Evolutionary conservation across 1,139 yeast species (phyloP).

Genomic region (Geotrichum fermentans): DNA sequence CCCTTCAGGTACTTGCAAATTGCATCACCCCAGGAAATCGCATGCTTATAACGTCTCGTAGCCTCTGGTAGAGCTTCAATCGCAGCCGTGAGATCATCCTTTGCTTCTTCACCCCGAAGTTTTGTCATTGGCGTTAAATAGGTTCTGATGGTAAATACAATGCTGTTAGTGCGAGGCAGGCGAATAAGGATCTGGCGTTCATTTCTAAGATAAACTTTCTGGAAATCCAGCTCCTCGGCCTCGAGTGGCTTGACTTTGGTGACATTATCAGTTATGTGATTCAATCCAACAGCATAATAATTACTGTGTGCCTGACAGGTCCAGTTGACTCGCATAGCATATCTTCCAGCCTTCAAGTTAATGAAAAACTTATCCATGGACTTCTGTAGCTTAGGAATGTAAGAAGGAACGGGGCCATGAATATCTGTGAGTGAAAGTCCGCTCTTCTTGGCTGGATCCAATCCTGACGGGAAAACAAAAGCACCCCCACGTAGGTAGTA

Average conservation of each 20-base stretch:
- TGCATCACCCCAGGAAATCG: constrained; percentile 63
- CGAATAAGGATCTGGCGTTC: constrained; percentile 61
- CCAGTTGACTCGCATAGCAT: constrained; percentile 58
- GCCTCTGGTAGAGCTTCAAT: constrained; percentile 56
- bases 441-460: constrained; percentile 56
- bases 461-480: constrained; percentile 71
- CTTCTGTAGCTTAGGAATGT: constrained; percentile 48
- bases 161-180: constrained; percentile 51
- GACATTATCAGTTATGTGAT: constrained; percentile 34
- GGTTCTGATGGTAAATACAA: constrained; percentile 61
- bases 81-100: constrained; percentile 44
- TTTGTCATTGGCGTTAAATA: constrained; percentile 56
- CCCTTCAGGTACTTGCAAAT: constrained; percentile 45
- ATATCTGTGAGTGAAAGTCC: constrained; percentile 39
- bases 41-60: constrained; percentile 55
- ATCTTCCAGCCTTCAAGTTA: constrained; percentile 48
- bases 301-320: constrained; percentile 54
- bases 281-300: constrained; percentile 49
- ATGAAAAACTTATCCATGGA: constrained; percentile 61
- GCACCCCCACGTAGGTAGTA: constrained; percentile 61
- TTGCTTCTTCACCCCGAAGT: background rate
- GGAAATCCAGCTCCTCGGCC: constrained; percentile 45
- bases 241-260: constrained; percentile 30
- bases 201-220: constrained; percentile 52
- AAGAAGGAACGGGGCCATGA: constrained; percentile 63